Percentiles rank a stretch among this genome's conserved stretches.
These are phyloP conservation scores for Chaetomium fimeti DNA, from an alignment of 495 filamentous ascomycete genomes.

Conservation along the genomic window DNA sequence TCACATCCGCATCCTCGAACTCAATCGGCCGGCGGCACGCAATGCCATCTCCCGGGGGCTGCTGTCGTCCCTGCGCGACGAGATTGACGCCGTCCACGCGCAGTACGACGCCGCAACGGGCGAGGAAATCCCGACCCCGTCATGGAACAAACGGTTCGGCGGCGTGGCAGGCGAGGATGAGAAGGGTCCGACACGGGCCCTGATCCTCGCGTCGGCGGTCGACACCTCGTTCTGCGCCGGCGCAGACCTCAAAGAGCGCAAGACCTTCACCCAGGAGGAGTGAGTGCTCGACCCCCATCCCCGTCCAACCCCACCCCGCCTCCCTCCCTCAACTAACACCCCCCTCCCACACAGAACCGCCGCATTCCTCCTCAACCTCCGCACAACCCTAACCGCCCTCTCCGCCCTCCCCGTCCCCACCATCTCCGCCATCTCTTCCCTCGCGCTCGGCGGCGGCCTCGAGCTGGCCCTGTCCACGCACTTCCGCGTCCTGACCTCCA, in stretches of 20 bases:
- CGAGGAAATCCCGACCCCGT: slow-evolving; percentile 41
- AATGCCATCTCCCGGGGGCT: slow-evolving; percentile 86
- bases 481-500: slow-evolving; percentile 76
- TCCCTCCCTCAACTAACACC: background rate
- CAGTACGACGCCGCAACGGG: slow-evolving; percentile 61
- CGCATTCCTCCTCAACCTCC: slow-evolving; percentile 72
- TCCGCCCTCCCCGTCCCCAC: slow-evolving; percentile 78
- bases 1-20: slow-evolving; percentile 80
- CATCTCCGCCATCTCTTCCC: slow-evolving; percentile 74
- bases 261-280: slow-evolving; percentile 69
- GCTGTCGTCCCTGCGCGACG: slow-evolving; percentile 63
- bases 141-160: slow-evolving; percentile 41
- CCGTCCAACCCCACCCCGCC: background rate
- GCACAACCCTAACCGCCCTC: slow-evolving; percentile 66
- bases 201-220: slow-evolving; percentile 75
- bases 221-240: slow-evolving; percentile 89
- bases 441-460: slow-evolving; percentile 87
- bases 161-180: slow-evolving; percentile 41
- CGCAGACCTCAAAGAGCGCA: slow-evolving; percentile 88
- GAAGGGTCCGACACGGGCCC: slow-evolving; percentile 62
- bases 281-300: slow-evolving; percentile 26
- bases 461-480: slow-evolving; percentile 85
- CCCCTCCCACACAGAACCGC: slow-evolving; percentile 54
- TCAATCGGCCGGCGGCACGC: slow-evolving; percentile 78
- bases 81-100: slow-evolving; percentile 64